Percentiles rank a stretch among this genome's conserved stretches.
These are phyloP conservation scores for Heritiera fomes DNA, from an alignment of 345 rosid genomes.

Conservation along the genomic window DNA sequence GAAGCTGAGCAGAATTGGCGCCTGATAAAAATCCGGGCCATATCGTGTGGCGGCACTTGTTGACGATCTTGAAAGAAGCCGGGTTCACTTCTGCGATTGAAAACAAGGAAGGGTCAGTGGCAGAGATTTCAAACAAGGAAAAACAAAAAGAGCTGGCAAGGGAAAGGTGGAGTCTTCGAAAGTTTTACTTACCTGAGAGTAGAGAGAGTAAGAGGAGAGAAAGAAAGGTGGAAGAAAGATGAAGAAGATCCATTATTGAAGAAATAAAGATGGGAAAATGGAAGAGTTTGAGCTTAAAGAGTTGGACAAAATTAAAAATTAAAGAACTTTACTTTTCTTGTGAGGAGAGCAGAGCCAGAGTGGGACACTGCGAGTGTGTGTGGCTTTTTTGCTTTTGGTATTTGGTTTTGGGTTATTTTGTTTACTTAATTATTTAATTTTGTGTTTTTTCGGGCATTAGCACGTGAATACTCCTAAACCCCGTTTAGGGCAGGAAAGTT, in stretches of 20 bases:
- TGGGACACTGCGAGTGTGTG: background rate
- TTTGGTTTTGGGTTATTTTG: background rate
- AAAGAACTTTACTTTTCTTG: constrained; percentile 41
- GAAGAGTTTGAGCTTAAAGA: background rate
- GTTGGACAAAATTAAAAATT: background rate
- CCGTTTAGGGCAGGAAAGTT: no score
- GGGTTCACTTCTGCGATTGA: constrained; percentile 38
- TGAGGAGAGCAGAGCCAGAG: background rate
- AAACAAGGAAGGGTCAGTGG: constrained; percentile 3
- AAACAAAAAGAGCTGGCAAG: background rate
- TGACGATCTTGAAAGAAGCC: constrained; percentile 66
- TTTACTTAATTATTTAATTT: no score
- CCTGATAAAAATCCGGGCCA: constrained; percentile 96
- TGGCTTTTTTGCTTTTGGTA: background rate
- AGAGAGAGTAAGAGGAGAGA: constrained; percentile 26
- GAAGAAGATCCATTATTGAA: constrained; percentile 37
- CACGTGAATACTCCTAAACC: no score
- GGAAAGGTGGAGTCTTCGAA: background rate
- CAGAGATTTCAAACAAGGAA: background rate
- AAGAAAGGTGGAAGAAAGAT: constrained; percentile 27
- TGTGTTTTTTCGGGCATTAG: no score
- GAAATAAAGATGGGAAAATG: background rate
- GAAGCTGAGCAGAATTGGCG: constrained; percentile 59
- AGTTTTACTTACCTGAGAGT: constrained; percentile 41
- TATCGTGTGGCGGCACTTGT: constrained; percentile 66